These are phyloP conservation scores for Chlorella sp. DNA, from an alignment of 139 green algal genomes.

Conservation along the genomic window DNA sequence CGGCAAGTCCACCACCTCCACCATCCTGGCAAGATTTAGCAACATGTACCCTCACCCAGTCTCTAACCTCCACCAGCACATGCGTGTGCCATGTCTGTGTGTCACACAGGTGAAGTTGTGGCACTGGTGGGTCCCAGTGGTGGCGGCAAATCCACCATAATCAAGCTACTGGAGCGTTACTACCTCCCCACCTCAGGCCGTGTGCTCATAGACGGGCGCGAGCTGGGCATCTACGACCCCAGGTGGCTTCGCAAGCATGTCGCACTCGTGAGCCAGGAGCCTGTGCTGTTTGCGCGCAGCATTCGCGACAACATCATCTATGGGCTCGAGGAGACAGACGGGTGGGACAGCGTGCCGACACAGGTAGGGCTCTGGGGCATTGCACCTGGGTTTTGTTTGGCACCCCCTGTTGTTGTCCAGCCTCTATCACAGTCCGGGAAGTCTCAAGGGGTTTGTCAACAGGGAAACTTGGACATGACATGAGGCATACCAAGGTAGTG, in stretches of 20 bases:
- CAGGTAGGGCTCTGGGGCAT: too few relatives aligned
- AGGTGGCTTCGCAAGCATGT: conserved; percentile 52
- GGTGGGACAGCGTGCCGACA: not conserved
- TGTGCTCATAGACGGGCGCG: conserved; percentile 72
- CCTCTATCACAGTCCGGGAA: too few relatives aligned
- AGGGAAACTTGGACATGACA: too few relatives aligned
- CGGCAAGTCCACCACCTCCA: too few relatives aligned
- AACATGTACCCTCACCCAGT: too few relatives aligned
- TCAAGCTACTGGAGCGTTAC: conserved; percentile 91
- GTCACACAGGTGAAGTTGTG: conserved; percentile 52
- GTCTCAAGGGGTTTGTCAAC: too few relatives aligned
- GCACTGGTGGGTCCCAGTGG: conserved; percentile 83
- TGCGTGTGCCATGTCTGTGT: conserved; percentile 39
- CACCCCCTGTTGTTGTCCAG: too few relatives aligned
- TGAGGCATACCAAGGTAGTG: too few relatives aligned
- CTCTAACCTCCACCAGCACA: conserved; percentile 33
- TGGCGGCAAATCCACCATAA: conserved; percentile 80
- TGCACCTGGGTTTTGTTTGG: too few relatives aligned
- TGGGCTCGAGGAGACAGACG: conserved; percentile 16
- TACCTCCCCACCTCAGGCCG: conserved; percentile 59
- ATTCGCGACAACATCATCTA: conserved; percentile 54
- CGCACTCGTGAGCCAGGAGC: conserved; percentile 70
- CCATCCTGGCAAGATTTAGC: too few relatives aligned
- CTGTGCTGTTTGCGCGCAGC: too few relatives aligned
- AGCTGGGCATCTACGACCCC: conserved; percentile 52